phyloP scores from a whole-genome alignment of 2,329 filamentous ascomycete genomes.

The Blastomyces silverae region DNA sequence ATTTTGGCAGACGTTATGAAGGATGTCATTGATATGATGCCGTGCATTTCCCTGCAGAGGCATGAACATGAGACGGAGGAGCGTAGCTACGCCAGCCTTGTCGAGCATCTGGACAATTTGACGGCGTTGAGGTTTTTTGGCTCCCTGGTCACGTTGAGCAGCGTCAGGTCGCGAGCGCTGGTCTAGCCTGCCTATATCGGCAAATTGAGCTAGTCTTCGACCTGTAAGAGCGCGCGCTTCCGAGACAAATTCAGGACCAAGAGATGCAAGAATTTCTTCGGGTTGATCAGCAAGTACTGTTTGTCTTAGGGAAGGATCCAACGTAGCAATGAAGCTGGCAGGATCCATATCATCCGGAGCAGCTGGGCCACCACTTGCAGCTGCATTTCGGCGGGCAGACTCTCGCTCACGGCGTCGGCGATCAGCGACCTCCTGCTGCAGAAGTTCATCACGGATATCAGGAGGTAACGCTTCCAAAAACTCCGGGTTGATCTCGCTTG shows the following conservation, averaged over 20 bases:
- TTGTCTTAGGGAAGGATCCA: slow-evolving; percentile 76
- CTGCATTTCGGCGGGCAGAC: slow-evolving; percentile 62
- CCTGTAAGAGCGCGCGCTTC: slow-evolving; percentile 70
- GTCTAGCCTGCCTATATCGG: slow-evolving; percentile 36
- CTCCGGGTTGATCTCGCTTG: slow-evolving; percentile 67
- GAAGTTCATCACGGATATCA: slow-evolving; percentile 82
- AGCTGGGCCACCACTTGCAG: slow-evolving; percentile 43
- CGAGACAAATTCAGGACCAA: slow-evolving; percentile 78
- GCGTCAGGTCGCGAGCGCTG: slow-evolving; percentile 23
- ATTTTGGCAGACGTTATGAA: slow-evolving; percentile 90
- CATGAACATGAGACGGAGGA: slow-evolving; percentile 97
- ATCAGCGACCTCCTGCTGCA: slow-evolving; percentile 83
- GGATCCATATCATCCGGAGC: slow-evolving; percentile 80
- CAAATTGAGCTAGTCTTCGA: slow-evolving; percentile 50
- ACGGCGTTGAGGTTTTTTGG: slow-evolving; percentile 63
- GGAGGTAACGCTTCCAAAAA: slow-evolving; percentile 89
- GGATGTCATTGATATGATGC: slow-evolving; percentile 73
- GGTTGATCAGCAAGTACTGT: slow-evolving; percentile 88
- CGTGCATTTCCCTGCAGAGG: slow-evolving; percentile 83
- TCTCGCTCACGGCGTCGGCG: slow-evolving; percentile 82
- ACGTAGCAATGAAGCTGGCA: slow-evolving; percentile 83
- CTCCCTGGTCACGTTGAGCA: slow-evolving; percentile 40
- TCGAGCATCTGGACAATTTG: slow-evolving; percentile 94
- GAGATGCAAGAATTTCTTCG: slow-evolving; percentile 72
- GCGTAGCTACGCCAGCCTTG: slow-evolving; percentile 89